Conservation (phyloP, 768 basidiomycete genomes). For the Trametes punicea region DNA sequence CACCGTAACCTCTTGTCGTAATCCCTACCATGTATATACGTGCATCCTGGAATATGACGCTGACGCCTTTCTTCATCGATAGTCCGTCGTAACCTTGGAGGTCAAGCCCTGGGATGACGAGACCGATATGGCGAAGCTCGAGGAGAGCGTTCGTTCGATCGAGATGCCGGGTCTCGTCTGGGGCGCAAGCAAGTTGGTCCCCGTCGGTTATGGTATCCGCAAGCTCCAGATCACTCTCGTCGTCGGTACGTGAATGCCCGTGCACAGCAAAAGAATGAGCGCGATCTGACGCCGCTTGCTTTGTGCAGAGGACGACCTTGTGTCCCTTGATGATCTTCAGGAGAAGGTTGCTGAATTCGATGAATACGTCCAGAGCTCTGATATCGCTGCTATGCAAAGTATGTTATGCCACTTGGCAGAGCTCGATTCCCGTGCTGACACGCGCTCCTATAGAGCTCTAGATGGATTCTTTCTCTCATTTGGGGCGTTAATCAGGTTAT, state of each 20-base stretch:
- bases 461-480: background rate
- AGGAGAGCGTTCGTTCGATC: slow-evolving; percentile 80
- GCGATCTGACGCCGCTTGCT: slow-evolving; percentile 35
- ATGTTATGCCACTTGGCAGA: background rate
- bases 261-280: slow-evolving; percentile 32
- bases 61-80: slow-evolving; percentile 1
- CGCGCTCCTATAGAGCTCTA: slow-evolving; percentile 11
- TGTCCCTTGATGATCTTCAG: slow-evolving; percentile 90
- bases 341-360: slow-evolving; percentile 85
- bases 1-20: background rate
- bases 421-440: background rate
- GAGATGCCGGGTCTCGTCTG: slow-evolving; percentile 90
- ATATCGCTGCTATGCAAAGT: slow-evolving; percentile 95
- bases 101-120: slow-evolving; percentile 99
- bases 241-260: slow-evolving; percentile 35
- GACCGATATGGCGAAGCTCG: slow-evolving; percentile 91
- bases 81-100: slow-evolving; percentile 97
- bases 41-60: slow-evolving; percentile 1
- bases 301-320: slow-evolving; percentile 84
- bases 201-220: slow-evolving; percentile 90
- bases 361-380: slow-evolving; percentile 87
- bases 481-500: slow-evolving; percentile 2
- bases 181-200: slow-evolving; percentile 91
- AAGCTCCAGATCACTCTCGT: slow-evolving; percentile 78
- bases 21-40: slow-evolving; percentile 11